Evolutionary conservation across 2,329 filamentous ascomycete species (phyloP), one percentile per base, ranked within the genome.

Genomic region (Coleophoma crateriformis): DNA sequence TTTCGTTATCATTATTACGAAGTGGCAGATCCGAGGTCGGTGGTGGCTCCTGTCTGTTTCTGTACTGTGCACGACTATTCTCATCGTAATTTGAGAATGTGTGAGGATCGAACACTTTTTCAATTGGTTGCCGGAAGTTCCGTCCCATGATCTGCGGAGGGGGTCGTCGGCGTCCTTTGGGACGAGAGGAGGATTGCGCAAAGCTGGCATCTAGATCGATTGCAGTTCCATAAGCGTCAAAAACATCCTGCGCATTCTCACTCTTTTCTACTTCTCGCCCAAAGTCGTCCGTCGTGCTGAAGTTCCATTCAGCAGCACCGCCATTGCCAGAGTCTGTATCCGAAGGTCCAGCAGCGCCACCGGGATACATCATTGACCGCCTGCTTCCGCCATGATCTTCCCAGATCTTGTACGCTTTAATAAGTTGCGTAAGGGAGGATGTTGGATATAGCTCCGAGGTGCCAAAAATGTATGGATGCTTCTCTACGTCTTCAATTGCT

Each of bases 361-460:
- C 78, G 3, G 73, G 67, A 6, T 75, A 75, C 54, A 86, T 86
- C 1, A 86, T 70, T 14, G 82, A 85, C 54, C 79, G 80, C 42
- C 88, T 78, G 56, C 80, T 81, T 27, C 87, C 87, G 20, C 88
- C 88, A 57, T 81, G 78, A 7, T 82, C 77, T 64, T 91, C 87
- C 88, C 88, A 92, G 17, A 84, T 63, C 61, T 83, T 85, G 68
- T 87, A 92, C 12, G 81, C 83, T 55, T 82, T 79, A 10, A 92
- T 84, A 1, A 92, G 73, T 51, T 81, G 74, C 2, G 80, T 71
- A 2, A 92, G 74, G 4, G 74, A 76, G 0, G 77, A 77, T 0
- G 83, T 82, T 0, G 88, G 87, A 59, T 87, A 84, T 41, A 71
- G 71, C 13, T 78, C 71, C 7, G 75, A 72, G 0, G 85, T 87